Evolutionary conservation across 805 yeast species (phyloP).

Genomic region (Candida palmyrensis): DNA sequence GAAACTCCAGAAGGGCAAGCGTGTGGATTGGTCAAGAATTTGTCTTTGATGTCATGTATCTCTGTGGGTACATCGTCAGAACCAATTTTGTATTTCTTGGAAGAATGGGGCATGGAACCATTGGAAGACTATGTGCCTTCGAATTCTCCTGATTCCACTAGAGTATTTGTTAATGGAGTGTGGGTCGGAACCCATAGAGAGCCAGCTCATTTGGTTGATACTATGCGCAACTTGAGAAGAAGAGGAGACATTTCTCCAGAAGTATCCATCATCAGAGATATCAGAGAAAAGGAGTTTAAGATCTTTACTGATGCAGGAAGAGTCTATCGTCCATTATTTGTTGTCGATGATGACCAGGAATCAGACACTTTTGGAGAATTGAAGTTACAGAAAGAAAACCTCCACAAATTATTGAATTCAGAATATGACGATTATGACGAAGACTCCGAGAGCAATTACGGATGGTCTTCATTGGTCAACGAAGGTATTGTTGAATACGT

Average conservation of each 20-base stretch:
- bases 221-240: slow-evolving; percentile 88
- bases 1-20: slow-evolving; percentile 99
- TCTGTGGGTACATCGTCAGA: slow-evolving; percentile 98
- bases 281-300: slow-evolving; percentile 92
- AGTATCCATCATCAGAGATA: slow-evolving; percentile 94
- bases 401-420: slow-evolving; percentile 59
- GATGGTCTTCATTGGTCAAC: slow-evolving; percentile 79
- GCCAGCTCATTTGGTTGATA: slow-evolving; percentile 86
- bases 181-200: slow-evolving; percentile 99
- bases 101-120: slow-evolving; percentile 99
- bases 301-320: slow-evolving; percentile 98
- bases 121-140: slow-evolving; percentile 93
- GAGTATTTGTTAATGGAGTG: slow-evolving; percentile 96
- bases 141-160: slow-evolving; percentile 83
- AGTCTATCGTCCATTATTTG: slow-evolving; percentile 92
- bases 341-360: slow-evolving; percentile 81
- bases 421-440: slow-evolving; percentile 59
- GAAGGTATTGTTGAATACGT: slow-evolving; percentile 93
- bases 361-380: slow-evolving; percentile 70
- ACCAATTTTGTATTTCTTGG: slow-evolving; percentile 86
- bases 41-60: slow-evolving; percentile 94
- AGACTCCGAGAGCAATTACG: slow-evolving; percentile 46
- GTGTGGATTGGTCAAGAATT: slow-evolving; percentile 96
- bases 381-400: slow-evolving; percentile 79
- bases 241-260: slow-evolving; percentile 94